Percentiles rank a stretch among this genome's conserved stretches.
phyloP scores from a whole-genome alignment of 73 alveolate species.

The Tetrahymena elliotti region DNA sequence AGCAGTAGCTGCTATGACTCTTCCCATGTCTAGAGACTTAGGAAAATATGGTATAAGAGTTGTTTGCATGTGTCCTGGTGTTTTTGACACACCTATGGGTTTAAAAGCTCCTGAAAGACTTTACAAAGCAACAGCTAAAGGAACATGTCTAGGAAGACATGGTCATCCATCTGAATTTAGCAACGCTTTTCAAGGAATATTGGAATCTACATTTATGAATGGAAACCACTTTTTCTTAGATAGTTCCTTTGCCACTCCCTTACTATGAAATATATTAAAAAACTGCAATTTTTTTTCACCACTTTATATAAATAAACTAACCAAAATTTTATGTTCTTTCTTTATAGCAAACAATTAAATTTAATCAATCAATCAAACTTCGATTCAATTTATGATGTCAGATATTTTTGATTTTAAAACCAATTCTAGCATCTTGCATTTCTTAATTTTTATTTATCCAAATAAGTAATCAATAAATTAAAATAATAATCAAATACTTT shows the following conservation, averaged over 20 bases:
- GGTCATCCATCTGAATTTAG: constrained; percentile 80
- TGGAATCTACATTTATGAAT: not conserved
- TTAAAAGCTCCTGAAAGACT: constrained; percentile 40
- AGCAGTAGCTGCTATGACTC: constrained; percentile 82
- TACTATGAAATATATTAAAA: not conserved
- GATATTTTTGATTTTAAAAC: no score
- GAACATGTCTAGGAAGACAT: constrained; percentile 58
- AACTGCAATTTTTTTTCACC: not conserved
- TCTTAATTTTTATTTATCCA: no score
- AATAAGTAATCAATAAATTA: no score
- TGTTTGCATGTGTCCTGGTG: constrained; percentile 76
- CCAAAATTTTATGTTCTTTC: no score
- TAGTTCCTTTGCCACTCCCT: not conserved
- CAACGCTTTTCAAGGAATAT: not conserved
- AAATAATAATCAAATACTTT: no score
- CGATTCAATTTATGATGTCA: no score
- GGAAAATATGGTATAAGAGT: constrained; percentile 80
- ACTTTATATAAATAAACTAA: no score
- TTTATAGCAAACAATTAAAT: no score
- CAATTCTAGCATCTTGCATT: no score
- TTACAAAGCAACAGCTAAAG: constrained; percentile 28
- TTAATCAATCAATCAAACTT: no score
- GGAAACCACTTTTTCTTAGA: not conserved
- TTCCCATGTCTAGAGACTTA: constrained; percentile 94
- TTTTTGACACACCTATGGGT: constrained; percentile 68